Evolutionary conservation across 345 rosid genomes (phyloP).

Genomic region (Mercurialis annua): DNA sequence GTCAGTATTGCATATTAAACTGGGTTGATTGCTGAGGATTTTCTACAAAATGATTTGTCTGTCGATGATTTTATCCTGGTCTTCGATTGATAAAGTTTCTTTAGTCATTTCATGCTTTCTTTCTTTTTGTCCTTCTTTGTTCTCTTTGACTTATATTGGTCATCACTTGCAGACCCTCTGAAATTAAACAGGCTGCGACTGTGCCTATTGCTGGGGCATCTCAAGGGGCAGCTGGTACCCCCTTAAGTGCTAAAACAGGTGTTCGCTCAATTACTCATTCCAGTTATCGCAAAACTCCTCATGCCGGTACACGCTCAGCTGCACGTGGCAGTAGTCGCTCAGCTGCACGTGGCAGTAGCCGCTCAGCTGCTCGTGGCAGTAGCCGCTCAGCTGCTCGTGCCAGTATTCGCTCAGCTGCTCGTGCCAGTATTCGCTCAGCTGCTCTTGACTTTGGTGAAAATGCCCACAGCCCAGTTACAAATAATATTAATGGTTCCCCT

Average conservation of each 20-base stretch:
- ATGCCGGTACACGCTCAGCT: background rate
- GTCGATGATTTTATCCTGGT: background rate
- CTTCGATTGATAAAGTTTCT: background rate
- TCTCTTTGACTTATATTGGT: constrained; percentile 7
- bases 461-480: constrained; percentile 15
- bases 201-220: constrained; percentile 28
- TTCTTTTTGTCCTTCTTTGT: background rate
- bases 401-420: constrained; percentile 2
- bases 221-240: constrained; percentile 28
- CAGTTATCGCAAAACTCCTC: no score
- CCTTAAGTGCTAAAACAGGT: constrained; percentile 17
- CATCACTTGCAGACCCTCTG: constrained; percentile 42
- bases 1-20: background rate
- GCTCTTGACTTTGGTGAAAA: constrained; percentile 18
- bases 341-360: constrained; percentile 9
- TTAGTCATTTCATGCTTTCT: background rate
- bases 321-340: background rate
- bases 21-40: constrained; percentile 9
- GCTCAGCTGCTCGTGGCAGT: constrained; percentile 15
- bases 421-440: constrained; percentile 16
- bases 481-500: constrained; percentile 53
- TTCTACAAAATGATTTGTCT: background rate
- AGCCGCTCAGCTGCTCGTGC: constrained; percentile 16
- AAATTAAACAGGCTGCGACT: constrained; percentile 42
- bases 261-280: constrained; percentile 6